Evolutionary conservation across 495 filamentous ascomycete genomes (phyloP).

Genomic region (Lentithecium fluviatile): DNA sequence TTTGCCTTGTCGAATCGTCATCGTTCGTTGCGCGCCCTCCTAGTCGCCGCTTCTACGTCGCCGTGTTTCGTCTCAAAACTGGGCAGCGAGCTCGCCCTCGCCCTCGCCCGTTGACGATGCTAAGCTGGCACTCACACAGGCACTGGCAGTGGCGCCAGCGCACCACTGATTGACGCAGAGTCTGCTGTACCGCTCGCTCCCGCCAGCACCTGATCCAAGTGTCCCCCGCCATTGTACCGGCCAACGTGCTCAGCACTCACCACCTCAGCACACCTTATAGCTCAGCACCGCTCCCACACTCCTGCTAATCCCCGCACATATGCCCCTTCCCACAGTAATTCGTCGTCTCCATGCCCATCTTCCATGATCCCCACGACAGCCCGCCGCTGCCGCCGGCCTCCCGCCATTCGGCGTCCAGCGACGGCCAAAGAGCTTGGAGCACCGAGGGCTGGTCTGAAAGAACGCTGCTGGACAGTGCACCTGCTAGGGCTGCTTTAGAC

Average conservation of each 20-base stretch:
- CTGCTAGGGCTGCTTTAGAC: neutral
- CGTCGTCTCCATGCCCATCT: constrained; percentile 58
- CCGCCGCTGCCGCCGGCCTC: constrained; percentile 23
- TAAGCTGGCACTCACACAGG: too few relatives aligned
- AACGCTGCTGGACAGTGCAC: neutral
- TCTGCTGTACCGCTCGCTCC: constrained; percentile 1
- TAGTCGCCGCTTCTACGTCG: too few relatives aligned
- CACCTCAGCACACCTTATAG: constrained; percentile 4
- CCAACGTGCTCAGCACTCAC: neutral
- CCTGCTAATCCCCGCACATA: constrained; percentile 10
- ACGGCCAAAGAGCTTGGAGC: constrained; percentile 2
- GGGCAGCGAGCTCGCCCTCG: neutral
- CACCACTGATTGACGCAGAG: constrained; percentile 5
- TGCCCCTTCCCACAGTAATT: constrained; percentile 3
- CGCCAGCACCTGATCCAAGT: constrained; percentile 10
- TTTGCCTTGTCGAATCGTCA: constrained; percentile 24
- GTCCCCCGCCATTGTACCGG: constrained; percentile 5
- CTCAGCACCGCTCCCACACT: neutral
- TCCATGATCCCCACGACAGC: constrained; percentile 46
- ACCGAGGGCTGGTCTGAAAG: neutral
- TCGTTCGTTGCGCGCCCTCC: too few relatives aligned
- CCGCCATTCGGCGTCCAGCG: constrained; percentile 11
- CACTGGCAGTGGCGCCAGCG: constrained; percentile 33
- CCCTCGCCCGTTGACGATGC: neutral
- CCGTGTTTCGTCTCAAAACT: too few relatives aligned